Percentiles rank a stretch among this genome's conserved stretches.
Conservation (phyloP, 306 rosid genomes). For the Glycyrrhiza uralensis region DNA sequence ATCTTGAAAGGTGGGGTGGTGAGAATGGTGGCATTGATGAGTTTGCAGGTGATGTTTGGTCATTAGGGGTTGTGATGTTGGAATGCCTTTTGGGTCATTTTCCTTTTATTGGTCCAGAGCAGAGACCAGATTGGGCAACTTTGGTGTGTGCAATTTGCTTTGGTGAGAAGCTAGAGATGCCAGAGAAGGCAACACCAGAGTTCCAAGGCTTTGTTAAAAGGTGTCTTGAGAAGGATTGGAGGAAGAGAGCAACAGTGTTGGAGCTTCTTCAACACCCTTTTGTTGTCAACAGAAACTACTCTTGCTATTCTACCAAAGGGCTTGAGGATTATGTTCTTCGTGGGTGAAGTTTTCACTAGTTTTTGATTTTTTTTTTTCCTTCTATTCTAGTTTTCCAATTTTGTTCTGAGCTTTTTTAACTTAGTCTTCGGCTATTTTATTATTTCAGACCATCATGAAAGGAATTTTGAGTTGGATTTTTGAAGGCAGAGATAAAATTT, state of each 20-base stretch:
- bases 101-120: constrained; percentile 44
- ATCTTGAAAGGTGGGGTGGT: constrained; percentile 55
- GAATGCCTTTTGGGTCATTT: constrained; percentile 54
- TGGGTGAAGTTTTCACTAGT: neutral
- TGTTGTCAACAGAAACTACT: constrained; percentile 32
- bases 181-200: constrained; percentile 43
- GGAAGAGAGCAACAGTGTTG: constrained; percentile 53
- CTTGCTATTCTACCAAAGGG: neutral
- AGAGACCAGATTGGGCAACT: constrained; percentile 56
- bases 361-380: neutral
- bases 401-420: neutral
- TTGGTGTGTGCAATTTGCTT: constrained; percentile 66
- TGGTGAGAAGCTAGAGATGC: constrained; percentile 49
- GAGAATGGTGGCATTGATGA: constrained; percentile 41
- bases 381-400: neutral
- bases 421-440: neutral
- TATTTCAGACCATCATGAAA: neutral
- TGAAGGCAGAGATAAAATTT: neutral
- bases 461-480: neutral
- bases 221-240: constrained; percentile 76
- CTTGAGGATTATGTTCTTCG: constrained; percentile 19
- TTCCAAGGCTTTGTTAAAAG: constrained; percentile 44
- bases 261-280: constrained; percentile 66
- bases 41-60: constrained; percentile 68
- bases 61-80: constrained; percentile 55